phyloP scores from a whole-genome alignment of 768 basidiomycete genomes.

The Termitomyces sp. region DNA sequence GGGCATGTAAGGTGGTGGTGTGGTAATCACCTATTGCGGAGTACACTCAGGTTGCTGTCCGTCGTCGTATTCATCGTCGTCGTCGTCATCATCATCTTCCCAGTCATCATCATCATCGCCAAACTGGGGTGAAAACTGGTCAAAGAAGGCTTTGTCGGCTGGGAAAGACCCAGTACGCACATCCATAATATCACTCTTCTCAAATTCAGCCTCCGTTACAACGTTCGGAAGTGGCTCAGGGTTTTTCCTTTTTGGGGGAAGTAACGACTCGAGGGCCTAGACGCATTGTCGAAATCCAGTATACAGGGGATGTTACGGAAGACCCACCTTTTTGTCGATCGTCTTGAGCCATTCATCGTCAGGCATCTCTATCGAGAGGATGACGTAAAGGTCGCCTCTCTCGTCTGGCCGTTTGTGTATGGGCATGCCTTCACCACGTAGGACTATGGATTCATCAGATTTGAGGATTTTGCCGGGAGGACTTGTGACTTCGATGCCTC shows the following conservation, averaged over 20 bases:
- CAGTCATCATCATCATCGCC: constrained; percentile 68
- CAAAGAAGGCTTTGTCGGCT: constrained; percentile 75
- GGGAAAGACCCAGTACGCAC: constrained; percentile 80
- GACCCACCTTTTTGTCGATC: constrained; percentile 54
- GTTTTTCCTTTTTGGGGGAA: constrained; percentile 76
- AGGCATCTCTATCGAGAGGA: constrained; percentile 89
- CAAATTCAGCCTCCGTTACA: constrained; percentile 68
- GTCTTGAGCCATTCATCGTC: constrained; percentile 68
- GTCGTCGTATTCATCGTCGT: constrained; percentile 34
- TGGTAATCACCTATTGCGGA: constrained; percentile 41
- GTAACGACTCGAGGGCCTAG: constrained; percentile 60
- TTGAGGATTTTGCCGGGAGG: constrained; percentile 76
- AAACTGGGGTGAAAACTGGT: constrained; percentile 69
- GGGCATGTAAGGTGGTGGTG: background rate
- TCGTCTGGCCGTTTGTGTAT: constrained; percentile 56
- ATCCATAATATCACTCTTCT: constrained; percentile 76
- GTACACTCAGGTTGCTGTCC: constrained; percentile 52
- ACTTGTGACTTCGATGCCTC: constrained; percentile 77
- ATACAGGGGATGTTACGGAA: background rate
- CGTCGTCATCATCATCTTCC: constrained; percentile 70
- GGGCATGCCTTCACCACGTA: constrained; percentile 92
- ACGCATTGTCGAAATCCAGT: background rate
- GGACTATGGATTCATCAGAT: constrained; percentile 66
- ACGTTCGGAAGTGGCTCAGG: constrained; percentile 69
- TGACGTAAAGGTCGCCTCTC: constrained; percentile 80